phyloP scores from a whole-genome alignment of 1,139 yeast species.

The Spathaspora jeffriesii region DNA sequence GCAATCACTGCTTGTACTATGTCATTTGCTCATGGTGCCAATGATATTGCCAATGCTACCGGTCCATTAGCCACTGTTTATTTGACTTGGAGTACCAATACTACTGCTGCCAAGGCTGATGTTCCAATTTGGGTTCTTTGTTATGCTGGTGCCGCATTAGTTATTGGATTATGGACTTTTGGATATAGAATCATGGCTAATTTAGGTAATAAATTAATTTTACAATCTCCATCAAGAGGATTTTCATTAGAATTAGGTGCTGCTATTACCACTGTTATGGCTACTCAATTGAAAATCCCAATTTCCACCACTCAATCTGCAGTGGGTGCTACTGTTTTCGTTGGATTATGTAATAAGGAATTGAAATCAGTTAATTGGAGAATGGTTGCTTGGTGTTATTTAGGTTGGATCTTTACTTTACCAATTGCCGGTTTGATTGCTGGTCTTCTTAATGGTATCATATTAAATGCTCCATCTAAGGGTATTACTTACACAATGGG shows the following conservation, averaged over 20 bases:
- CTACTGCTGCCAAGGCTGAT: slow-evolving; percentile 46
- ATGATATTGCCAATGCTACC: slow-evolving; percentile 78
- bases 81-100: slow-evolving; percentile 58
- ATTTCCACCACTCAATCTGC: slow-evolving; percentile 80
- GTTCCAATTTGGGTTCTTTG: slow-evolving; percentile 76
- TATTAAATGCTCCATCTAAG: slow-evolving; percentile 63
- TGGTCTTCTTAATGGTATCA: slow-evolving; percentile 65
- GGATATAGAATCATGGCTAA: slow-evolving; percentile 74
- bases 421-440: slow-evolving; percentile 77
- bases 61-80: slow-evolving; percentile 75
- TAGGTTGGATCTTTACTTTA: slow-evolving; percentile 73
- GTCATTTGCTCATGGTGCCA: slow-evolving; percentile 84
- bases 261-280: slow-evolving; percentile 74
- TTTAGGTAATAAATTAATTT: slow-evolving; percentile 73
- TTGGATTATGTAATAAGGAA: slow-evolving; percentile 72
- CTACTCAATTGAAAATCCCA: slow-evolving; percentile 71
- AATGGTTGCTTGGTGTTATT: slow-evolving; percentile 71
- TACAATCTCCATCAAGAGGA: slow-evolving; percentile 83
- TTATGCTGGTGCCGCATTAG: slow-evolving; percentile 68
- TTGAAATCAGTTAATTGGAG: slow-evolving; percentile 73
- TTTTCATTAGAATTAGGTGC: slow-evolving; percentile 79
- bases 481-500: slow-evolving; percentile 34
- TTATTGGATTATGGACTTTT: slow-evolving; percentile 70
- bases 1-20: slow-evolving; percentile 76
- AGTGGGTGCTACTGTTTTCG: slow-evolving; percentile 79